Percentiles rank a stretch among this genome's conserved stretches.
These are phyloP conservation scores for Paraphoma sp. DNA, from an alignment of 2,329 filamentous ascomycete species.

Conservation along the genomic window DNA sequence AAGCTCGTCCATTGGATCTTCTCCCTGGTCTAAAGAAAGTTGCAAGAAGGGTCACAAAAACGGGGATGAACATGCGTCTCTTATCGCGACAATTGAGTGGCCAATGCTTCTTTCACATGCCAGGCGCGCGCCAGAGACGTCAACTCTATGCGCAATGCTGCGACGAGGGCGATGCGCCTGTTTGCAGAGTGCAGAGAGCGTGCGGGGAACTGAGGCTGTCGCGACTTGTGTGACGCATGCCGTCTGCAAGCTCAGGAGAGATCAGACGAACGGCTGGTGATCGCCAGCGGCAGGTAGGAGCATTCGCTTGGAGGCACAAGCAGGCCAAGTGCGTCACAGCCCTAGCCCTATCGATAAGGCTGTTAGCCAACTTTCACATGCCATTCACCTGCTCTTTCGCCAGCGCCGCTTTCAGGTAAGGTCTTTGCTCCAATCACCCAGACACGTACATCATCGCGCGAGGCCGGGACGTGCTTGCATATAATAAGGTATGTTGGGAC, in stretches of 20 bases:
- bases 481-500: slow-evolving; percentile 30
- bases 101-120: slow-evolving; percentile 36
- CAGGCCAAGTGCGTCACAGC: slow-evolving; percentile 2
- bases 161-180: slow-evolving; percentile 10
- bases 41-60: background rate
- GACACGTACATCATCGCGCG: slow-evolving; percentile 25
- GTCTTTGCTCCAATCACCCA: slow-evolving; percentile 11
- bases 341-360: slow-evolving; percentile 26
- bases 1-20: background rate
- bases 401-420: slow-evolving; percentile 33
- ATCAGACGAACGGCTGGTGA: background rate
- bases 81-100: slow-evolving; percentile 22
- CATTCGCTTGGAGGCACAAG: background rate
- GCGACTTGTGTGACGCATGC: background rate
- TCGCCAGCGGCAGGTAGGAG: background rate
- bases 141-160: slow-evolving; percentile 23
- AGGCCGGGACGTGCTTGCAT: slow-evolving; percentile 19
- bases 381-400: slow-evolving; percentile 16
- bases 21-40: slow-evolving; percentile 2
- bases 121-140: slow-evolving; percentile 13
- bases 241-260: background rate
- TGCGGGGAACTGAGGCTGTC: background rate
- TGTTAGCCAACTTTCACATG: slow-evolving; percentile 31
- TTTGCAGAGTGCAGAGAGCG: background rate
- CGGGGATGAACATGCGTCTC: slow-evolving; percentile 10